Evolutionary conservation across 768 basidiomycete species (phyloP), one percentile per base, ranked within the genome.

Genomic region (Nidularia pulvinata): DNA sequence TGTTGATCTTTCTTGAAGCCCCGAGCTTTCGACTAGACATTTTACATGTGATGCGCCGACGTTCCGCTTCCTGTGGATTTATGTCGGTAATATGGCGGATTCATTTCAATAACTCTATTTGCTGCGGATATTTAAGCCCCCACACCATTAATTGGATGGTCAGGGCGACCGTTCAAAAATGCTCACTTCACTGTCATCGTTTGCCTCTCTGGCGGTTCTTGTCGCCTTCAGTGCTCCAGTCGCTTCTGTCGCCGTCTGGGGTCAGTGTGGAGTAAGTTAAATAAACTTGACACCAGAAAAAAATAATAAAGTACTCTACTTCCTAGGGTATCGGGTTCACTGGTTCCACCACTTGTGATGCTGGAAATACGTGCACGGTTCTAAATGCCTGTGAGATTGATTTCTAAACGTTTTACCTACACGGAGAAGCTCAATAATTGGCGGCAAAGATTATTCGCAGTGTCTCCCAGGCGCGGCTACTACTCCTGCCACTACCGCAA

Each of bases 191-290:
- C 51, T 73, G 53, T 58, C 67, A 16, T 61, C 53, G 14, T 49
- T 73, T 45, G 63, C 71, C 14, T 63, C 69, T 50, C 53, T 76
- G 48, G 68, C 73, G 16, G 51, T 72, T 42, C 53, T 73, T 13
- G 55, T 62, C n/a, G 59, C 65, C 33, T 63, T 69, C 33, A 61
- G 61, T 49, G 59, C 60, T 16, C 64, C 66, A 6, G 71, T 61
- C 14, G n/a, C 52, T 9, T 52, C 51, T 6, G 74, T 77, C 39
- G 58, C 76, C 33, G 72, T 77, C 53, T 83, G 69, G 63, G 80
- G 80, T 5, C 81, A 83, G 63, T 83, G 81, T 63, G 81, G 79
- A 35, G 76, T 76, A 61, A n/a, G 69, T 59, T 37, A 35, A 22
- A n/a, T 57, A 60, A 16, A 11, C 16, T 11, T 11, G 39, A 16